Conservation (phyloP, 441 rosid species). For the Sinapis alba region DNA sequence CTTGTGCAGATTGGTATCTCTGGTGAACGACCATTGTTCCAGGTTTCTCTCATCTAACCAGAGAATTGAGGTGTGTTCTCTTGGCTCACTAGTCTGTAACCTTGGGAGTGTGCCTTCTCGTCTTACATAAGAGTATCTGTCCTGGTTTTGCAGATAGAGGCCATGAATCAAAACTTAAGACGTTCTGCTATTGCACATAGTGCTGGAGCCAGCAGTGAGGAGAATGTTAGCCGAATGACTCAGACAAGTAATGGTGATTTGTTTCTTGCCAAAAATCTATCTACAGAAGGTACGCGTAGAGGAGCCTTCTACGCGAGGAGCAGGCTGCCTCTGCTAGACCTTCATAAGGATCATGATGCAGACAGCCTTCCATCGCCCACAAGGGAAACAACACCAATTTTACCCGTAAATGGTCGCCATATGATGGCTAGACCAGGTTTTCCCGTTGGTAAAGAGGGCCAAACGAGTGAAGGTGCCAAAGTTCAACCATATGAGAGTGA, state of each 20-base stretch:
- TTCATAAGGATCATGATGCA: conserved; percentile 90
- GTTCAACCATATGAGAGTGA: conserved; percentile 73
- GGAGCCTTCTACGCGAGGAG: conserved; percentile 53
- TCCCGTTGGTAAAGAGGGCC: conserved; percentile 42
- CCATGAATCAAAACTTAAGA: conserved; percentile 45
- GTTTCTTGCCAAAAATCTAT: conserved; percentile 34
- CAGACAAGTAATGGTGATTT: conserved; percentile 42
- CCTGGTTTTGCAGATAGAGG: conserved; percentile 62
- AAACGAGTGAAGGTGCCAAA: conserved; percentile 46
- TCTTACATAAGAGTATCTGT: conserved; percentile 33
- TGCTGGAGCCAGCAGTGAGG: conserved; percentile 39
- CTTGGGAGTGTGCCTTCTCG: conserved; percentile 18
- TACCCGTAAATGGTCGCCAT: conserved; percentile 48
- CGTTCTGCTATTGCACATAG: conserved; percentile 33
- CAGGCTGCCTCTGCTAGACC: conserved; percentile 87
- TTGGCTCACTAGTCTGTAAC: conserved; percentile 5
- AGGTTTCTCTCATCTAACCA: conserved; percentile 57
- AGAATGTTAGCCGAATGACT: conserved; percentile 40
- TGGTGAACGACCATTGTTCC: conserved; percentile 53
- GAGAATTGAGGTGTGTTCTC: conserved; percentile 64
- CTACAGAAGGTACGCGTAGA: conserved; percentile 47
- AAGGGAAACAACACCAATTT: conserved; percentile 59
- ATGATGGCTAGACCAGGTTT: conserved; percentile 41
- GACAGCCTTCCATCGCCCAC: conserved; percentile 99
- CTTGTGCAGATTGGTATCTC: conserved; percentile 62